Evolutionary conservation across 2,329 filamentous ascomycete species (phyloP).

Genomic region (Fusarium siculi): DNA sequence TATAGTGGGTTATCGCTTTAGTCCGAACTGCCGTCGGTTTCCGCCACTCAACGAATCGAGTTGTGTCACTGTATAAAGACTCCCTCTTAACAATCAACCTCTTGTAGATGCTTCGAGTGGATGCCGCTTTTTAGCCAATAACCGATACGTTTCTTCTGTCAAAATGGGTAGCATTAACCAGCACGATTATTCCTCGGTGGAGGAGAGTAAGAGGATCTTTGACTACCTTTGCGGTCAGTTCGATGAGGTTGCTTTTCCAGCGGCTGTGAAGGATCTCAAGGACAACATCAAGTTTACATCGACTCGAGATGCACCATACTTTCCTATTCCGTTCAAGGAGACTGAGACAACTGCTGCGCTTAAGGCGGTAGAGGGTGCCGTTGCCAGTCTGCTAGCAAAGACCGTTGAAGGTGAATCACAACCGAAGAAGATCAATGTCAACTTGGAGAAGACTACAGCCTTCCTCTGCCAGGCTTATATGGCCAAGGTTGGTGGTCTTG

Average conservation of each 20-base stretch:
- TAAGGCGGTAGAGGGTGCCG: constrained; percentile 55
- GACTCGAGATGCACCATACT: constrained; percentile 53
- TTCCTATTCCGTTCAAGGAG: constrained; percentile 60
- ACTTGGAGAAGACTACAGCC: constrained; percentile 54
- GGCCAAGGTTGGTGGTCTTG: constrained; percentile 51
- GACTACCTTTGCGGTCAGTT: constrained; percentile 38
- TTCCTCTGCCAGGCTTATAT: constrained; percentile 55
- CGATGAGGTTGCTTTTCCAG: constrained; percentile 46
- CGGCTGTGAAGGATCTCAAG: constrained; percentile 39
- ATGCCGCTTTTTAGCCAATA: constrained; percentile 3
- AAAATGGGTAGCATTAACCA: constrained; percentile 30
- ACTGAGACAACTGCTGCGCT: constrained; percentile 56
- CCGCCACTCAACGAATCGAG: background rate
- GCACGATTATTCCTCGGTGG: constrained; percentile 33
- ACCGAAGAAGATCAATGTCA: constrained; percentile 42
- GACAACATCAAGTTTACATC: constrained; percentile 49
- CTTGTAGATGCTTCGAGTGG: background rate
- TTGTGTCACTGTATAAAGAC: constrained; percentile 22
- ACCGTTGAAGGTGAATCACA: constrained; percentile 26
- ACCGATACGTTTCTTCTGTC: background rate
- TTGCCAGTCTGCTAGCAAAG: constrained; percentile 49
- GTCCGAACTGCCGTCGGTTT: constrained; percentile 12
- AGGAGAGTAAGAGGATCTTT: constrained; percentile 38
- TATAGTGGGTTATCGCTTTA: no score
- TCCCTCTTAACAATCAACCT: constrained; percentile 5